phyloP scores from a whole-genome alignment of 768 basidiomycete species.

The Mycena chlorophos region DNA sequence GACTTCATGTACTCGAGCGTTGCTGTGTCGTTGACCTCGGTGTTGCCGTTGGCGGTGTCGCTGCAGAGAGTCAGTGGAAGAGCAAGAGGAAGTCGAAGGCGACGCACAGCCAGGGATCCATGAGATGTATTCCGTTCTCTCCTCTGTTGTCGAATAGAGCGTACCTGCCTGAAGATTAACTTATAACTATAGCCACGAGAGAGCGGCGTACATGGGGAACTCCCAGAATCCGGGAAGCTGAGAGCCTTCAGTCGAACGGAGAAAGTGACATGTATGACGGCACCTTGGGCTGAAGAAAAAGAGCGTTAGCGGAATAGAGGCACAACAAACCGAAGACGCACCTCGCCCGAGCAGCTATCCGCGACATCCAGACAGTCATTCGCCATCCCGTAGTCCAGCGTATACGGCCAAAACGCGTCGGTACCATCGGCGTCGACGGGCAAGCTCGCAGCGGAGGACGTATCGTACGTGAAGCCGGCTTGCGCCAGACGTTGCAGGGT shows the following conservation, averaged over 20 bases:
- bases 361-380: slow-evolving; percentile 66
- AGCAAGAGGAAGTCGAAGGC: background rate
- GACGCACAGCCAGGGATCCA: slow-evolving; percentile 71
- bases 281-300: too few relatives aligned
- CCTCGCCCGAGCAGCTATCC: slow-evolving; percentile 64
- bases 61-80: background rate
- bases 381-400: slow-evolving; percentile 77
- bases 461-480: slow-evolving; percentile 72
- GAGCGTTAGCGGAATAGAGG: too few relatives aligned
- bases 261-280: too few relatives aligned
- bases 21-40: slow-evolving; percentile 53
- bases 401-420: slow-evolving; percentile 84
- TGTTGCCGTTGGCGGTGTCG: slow-evolving; percentile 56
- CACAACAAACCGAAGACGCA: too few relatives aligned
- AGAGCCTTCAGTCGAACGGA: too few relatives aligned
- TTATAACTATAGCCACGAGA: too few relatives aligned
- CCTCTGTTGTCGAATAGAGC: slow-evolving; percentile 65
- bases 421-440: slow-evolving; percentile 65
- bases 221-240: slow-evolving; percentile 81
- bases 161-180: too few relatives aligned
- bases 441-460: slow-evolving; percentile 56
- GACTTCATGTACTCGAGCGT: slow-evolving; percentile 71
- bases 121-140: slow-evolving; percentile 59
- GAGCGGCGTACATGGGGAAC: slow-evolving; percentile 83
- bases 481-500: slow-evolving; percentile 57